These are phyloP conservation scores for Pseudevernia furfuracea DNA, from an alignment of 495 filamentous ascomycete genomes.

Conservation along the genomic window DNA sequence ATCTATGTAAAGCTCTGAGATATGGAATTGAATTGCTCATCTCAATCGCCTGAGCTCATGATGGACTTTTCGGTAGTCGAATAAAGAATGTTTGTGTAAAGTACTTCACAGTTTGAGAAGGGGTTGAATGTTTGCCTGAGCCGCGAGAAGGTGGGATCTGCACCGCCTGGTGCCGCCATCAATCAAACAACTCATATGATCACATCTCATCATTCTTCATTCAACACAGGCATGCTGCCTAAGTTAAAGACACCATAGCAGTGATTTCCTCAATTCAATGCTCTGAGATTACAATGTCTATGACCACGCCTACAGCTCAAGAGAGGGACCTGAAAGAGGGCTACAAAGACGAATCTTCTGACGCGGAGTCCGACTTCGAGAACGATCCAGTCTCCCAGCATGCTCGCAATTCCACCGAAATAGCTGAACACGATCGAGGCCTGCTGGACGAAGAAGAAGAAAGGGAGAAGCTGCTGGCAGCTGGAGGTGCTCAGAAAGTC, in stretches of 20 bases:
- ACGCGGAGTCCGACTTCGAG: constrained; percentile 54
- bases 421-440: constrained; percentile 62
- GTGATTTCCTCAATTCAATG: not conserved
- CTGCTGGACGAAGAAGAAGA: constrained; percentile 86
- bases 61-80: not conserved
- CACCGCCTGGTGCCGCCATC: not conserved
- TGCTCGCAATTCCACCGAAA: constrained; percentile 61
- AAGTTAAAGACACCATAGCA: not conserved
- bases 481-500: constrained; percentile 41
- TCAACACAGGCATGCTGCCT: not conserved
- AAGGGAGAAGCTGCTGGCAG: constrained; percentile 63
- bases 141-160: not conserved
- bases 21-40: not conserved
- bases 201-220: not conserved
- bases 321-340: constrained; percentile 1
- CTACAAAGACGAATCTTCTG: constrained; percentile 14
- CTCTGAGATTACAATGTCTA: constrained; percentile 8
- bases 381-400: constrained; percentile 60
- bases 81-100: not conserved
- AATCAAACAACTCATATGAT: not conserved
- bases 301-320: not conserved
- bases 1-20: not conserved
- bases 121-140: not conserved
- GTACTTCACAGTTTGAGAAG: not conserved
- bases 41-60: not conserved